phyloP scores from a whole-genome alignment of 352 stramenopile species.

The Phytophthora multivora region DNA sequence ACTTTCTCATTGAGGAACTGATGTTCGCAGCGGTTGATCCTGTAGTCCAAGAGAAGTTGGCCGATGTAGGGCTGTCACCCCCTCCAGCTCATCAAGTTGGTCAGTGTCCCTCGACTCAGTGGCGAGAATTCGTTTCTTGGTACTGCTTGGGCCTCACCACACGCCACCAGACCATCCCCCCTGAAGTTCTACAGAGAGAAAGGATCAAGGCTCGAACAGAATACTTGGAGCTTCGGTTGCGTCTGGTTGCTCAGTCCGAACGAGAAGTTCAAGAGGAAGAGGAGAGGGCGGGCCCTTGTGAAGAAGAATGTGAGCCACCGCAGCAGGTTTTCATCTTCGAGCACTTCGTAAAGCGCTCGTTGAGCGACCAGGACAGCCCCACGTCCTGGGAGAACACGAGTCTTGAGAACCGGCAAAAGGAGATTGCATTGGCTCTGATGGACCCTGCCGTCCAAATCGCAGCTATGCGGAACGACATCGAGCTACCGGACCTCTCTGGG shows the following conservation, averaged over 20 bases:
- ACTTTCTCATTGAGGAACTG: slow-evolving; percentile 65
- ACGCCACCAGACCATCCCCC: slow-evolving; percentile 27
- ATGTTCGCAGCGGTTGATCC: slow-evolving; percentile 52
- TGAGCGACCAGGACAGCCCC: slow-evolving; percentile 34
- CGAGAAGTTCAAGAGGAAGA: slow-evolving; percentile 36
- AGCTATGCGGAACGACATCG: slow-evolving; percentile 59
- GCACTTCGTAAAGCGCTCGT: slow-evolving; percentile 31
- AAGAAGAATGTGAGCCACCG: slow-evolving; percentile 11
- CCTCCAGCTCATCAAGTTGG: slow-evolving; percentile 33
- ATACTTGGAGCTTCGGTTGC: slow-evolving; percentile 45
- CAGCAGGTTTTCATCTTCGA: slow-evolving; percentile 62
- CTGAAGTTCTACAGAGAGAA: slow-evolving; percentile 30
- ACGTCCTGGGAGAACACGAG: slow-evolving; percentile 53
- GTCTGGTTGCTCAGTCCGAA: slow-evolving; percentile 32
- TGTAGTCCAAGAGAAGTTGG: slow-evolving; percentile 44
- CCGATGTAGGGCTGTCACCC: slow-evolving; percentile 31
- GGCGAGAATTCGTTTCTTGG: slow-evolving; percentile 60
- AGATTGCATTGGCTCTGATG: slow-evolving; percentile 58
- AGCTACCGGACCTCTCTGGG: slow-evolving; percentile 54
- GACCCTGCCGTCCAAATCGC: slow-evolving; percentile 65
- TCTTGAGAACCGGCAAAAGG: slow-evolving; percentile 42
- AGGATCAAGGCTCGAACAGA: slow-evolving; percentile 40
- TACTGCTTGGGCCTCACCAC: slow-evolving; percentile 47
- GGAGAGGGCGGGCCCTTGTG: slow-evolving; percentile 23
- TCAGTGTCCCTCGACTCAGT: slow-evolving; percentile 26